phyloP scores from a whole-genome alignment of 768 basidiomycete species.

The Panaeolus papilionaceus region DNA sequence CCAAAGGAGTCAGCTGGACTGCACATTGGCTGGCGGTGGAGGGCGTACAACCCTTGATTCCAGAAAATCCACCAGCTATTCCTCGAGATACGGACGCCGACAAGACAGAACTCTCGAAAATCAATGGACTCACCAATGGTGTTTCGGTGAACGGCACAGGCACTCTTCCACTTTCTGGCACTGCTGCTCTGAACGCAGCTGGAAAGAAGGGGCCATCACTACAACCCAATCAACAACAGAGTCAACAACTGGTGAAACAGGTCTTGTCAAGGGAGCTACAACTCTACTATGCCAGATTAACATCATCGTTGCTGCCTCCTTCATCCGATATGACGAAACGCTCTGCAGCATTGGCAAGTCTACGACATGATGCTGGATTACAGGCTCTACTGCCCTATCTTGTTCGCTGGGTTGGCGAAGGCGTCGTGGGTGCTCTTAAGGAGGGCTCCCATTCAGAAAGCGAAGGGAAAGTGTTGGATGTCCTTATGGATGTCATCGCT shows the following conservation, averaged over 20 bases:
- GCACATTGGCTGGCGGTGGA: slow-evolving; percentile 99
- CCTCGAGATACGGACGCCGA: slow-evolving; percentile 54
- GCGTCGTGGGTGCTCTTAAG: slow-evolving; percentile 71
- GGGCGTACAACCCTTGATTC: slow-evolving; percentile 95
- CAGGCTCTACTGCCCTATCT: slow-evolving; percentile 93
- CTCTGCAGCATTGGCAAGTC: slow-evolving; percentile 87
- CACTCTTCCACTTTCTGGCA: slow-evolving; percentile 30
- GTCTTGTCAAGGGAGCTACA: slow-evolving; percentile 94
- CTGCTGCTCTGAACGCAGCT: slow-evolving; percentile 28
- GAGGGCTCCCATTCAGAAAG: slow-evolving; percentile 62
- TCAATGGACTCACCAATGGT: slow-evolving; percentile 31
- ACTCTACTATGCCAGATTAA: slow-evolving; percentile 92
- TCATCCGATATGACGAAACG: slow-evolving; percentile 73
- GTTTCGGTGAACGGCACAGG: slow-evolving; percentile 29
- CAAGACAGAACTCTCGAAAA: slow-evolving; percentile 32
- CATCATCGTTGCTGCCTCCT: slow-evolving; percentile 80
- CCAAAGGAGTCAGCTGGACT: slow-evolving; percentile 84
- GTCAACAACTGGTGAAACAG: slow-evolving; percentile 86
- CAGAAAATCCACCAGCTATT: slow-evolving; percentile 91
- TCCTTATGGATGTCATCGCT: slow-evolving; percentile 83
- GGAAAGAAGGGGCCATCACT: slow-evolving; percentile 40
- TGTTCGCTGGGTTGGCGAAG: slow-evolving; percentile 93
- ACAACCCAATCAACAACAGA: slow-evolving; percentile 44
- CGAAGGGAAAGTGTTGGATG: slow-evolving; percentile 77
- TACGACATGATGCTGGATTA: slow-evolving; percentile 89